Evolutionary conservation across 2,329 filamentous ascomycete species (phyloP).

Genomic region (Myotisia sp.): DNA sequence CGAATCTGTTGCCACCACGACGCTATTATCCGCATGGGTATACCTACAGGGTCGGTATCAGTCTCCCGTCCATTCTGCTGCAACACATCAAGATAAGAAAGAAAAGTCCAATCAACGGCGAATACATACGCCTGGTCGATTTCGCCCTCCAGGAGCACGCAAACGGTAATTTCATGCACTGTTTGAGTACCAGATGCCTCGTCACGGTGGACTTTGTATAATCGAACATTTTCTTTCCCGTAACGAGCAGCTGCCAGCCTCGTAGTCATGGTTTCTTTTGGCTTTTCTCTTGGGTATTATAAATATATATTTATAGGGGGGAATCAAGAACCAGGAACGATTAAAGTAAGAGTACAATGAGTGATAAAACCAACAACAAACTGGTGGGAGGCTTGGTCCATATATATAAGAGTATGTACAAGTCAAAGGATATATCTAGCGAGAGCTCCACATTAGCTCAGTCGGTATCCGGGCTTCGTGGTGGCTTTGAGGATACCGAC

Average conservation of each 20-base stretch:
- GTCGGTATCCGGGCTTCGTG: no score
- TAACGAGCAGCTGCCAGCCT: slow-evolving; percentile 34
- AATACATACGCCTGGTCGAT: slow-evolving; percentile 61
- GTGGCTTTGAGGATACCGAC: no score
- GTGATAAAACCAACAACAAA: no score
- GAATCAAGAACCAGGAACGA: no score
- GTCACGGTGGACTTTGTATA: slow-evolving; percentile 86
- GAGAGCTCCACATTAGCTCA: no score
- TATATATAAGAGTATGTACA: no score
- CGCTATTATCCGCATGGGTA: slow-evolving; percentile 84
- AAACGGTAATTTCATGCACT: slow-evolving; percentile 89
- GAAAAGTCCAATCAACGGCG: background rate
- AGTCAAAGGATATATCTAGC: no score
- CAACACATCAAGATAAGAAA: background rate
- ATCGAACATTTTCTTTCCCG: slow-evolving; percentile 85
- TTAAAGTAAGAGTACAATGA: no score
- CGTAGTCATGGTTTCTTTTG: slow-evolving; percentile 8
- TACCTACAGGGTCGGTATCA: slow-evolving; percentile 43
- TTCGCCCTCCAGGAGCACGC: slow-evolving; percentile 80
- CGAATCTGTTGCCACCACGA: slow-evolving; percentile 89
- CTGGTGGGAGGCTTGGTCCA: no score
- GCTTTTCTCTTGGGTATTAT: no score
- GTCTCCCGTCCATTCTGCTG: slow-evolving; percentile 3
- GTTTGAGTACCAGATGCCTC: slow-evolving; percentile 62
- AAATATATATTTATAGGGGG: no score